Evolutionary conservation across 2,329 filamentous ascomycete genomes (phyloP), one percentile per base, ranked within the genome.

Genomic region (Arthrobotrys musiformis): DNA sequence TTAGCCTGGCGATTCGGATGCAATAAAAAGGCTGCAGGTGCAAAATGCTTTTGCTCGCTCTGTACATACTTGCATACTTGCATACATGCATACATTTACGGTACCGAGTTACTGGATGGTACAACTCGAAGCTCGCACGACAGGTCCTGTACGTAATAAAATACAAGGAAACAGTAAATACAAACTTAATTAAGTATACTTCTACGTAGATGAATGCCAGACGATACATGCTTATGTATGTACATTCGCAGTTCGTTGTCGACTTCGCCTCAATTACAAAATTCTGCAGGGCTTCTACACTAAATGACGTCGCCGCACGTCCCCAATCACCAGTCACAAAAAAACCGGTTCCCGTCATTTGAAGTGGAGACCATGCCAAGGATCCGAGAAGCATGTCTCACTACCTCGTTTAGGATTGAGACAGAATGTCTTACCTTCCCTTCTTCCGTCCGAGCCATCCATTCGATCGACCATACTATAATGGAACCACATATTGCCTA

Each of bases 361-460:
- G 40, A 58, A 26, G 46, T 35, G 44, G 48, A 2, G 44, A 48
- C 30, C 15, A 30, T 17, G 63, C 70, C 70, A 69, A 75, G 70
- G 28, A 74, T 24, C n/a, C 48, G 52, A 67, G 52, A 54, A 26
- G 70, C 33, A 75, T 75, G 70, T 75, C 70, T 75, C 70, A 75
- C 17, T 68, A 11, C 54, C 35, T 68, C 46, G 70, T 75, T 68
- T 75, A 54, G 70, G 63, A 75, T 54, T 75, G 63, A 75, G 70
- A 75, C 70, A 66, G 26, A 42, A 42, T 73, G 52, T 75, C 70
- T 62, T 58, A 46, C 56, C 61, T 61, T 67, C 62, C 54, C 22
- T 54, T 75, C 33, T 63, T 58, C 61, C 30, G 46, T 58, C 37
- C 50, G 15, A 48, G 50, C 24, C 50, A 40, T 33, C 30, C 48